Evolutionary conservation across 2,329 filamentous ascomycete genomes (phyloP).

Genomic region (Pyrenochaeta sp.): DNA sequence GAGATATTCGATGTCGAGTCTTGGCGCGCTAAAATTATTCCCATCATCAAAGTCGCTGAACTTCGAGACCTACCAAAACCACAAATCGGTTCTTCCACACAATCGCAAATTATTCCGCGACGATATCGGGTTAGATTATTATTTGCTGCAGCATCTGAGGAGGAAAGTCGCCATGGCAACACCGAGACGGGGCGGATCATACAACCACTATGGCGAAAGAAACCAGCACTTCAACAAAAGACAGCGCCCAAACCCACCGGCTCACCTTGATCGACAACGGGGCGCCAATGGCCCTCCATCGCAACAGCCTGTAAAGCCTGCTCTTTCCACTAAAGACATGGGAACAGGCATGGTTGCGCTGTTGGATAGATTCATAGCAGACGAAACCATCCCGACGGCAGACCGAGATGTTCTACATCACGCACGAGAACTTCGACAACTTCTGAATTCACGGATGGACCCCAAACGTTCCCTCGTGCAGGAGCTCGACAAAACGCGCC

Average conservation of each 20-base stretch:
- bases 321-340: constrained; percentile 32
- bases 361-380: constrained; percentile 39
- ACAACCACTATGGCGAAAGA: constrained; percentile 29
- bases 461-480: constrained; percentile 59
- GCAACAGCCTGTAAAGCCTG: no score
- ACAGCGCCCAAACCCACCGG: constrained; percentile 6
- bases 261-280: constrained; percentile 8
- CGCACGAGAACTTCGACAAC: constrained; percentile 34
- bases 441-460: constrained; percentile 30
- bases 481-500: constrained; percentile 44
- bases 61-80: no score
- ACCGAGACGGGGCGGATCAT: constrained; percentile 25
- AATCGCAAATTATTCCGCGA: no score
- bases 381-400: constrained; percentile 30
- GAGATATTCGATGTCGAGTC: constrained; percentile 6
- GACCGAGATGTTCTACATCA: constrained; percentile 39
- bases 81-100: no score
- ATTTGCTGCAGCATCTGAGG: no score
- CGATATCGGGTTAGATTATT: no score
- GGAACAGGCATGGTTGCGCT: constrained; percentile 39
- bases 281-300: not conserved
- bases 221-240: constrained; percentile 23
- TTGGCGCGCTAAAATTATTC: constrained; percentile 16
- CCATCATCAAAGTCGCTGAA: not conserved
- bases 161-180: constrained; percentile 31